These are phyloP conservation scores for Eragrostis tef DNA, from an alignment of 202 grass and related monocot genomes.

Conservation along the genomic window DNA sequence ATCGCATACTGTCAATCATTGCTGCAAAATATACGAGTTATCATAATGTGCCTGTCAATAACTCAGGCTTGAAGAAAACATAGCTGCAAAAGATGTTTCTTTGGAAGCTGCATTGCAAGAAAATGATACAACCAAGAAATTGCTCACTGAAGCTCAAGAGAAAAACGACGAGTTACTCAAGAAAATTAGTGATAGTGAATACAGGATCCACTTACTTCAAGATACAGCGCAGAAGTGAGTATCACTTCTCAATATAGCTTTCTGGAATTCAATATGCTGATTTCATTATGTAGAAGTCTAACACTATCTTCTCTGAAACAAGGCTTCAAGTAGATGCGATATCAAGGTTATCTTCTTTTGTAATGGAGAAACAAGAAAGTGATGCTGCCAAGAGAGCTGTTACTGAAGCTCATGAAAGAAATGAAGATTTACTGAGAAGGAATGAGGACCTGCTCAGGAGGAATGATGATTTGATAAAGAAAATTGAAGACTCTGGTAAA, in stretches of 20 bases:
- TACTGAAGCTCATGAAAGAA: conserved; percentile 75
- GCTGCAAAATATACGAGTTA: neutral
- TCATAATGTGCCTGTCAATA: conserved; percentile 41
- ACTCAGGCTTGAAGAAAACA: conserved; percentile 79
- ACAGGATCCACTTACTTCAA: conserved; percentile 72
- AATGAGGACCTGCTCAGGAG: conserved; percentile 62
- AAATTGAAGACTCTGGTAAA: conserved; percentile 66
- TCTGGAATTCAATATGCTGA: conserved; percentile 28
- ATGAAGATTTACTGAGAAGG: conserved; percentile 67
- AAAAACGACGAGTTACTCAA: conserved; percentile 73
- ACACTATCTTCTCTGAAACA: conserved; percentile 46
- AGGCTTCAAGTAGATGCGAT: conserved; percentile 74
- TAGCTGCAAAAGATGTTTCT: conserved; percentile 62
- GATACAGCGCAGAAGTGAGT: conserved; percentile 73
- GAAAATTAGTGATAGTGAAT: conserved; percentile 76
- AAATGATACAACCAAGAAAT: conserved; percentile 63
- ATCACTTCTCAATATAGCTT: conserved; percentile 31
- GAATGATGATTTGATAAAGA: conserved; percentile 71
- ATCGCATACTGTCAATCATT: conserved; percentile 29
- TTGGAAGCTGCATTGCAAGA: conserved; percentile 70
- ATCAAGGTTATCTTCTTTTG: conserved; percentile 68
- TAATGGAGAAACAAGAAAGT: conserved; percentile 76
- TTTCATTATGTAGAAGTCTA: conserved; percentile 36
- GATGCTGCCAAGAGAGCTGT: conserved; percentile 66
- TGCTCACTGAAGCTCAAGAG: conserved; percentile 66